Evolutionary conservation across 805 yeast genomes (phyloP).

Genomic region (Scheffersomyces amazonensis): DNA sequence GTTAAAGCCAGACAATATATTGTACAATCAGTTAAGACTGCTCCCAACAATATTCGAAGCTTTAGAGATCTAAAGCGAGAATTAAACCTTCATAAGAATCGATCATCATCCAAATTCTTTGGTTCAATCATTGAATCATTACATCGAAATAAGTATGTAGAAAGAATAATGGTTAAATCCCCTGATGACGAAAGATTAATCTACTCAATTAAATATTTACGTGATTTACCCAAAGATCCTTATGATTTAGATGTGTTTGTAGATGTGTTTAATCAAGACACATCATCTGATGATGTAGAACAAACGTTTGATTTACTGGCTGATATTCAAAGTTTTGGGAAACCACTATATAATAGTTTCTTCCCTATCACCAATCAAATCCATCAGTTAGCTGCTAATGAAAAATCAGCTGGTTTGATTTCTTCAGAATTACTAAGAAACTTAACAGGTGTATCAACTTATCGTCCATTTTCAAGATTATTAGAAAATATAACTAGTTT

Average conservation of each 20-base stretch:
- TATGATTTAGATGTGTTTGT: conserved; percentile 41
- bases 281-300: conserved; percentile 21
- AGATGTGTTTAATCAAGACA: conserved; percentile 16
- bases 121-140: conserved; percentile 46
- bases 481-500: conserved; percentile 48
- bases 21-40: conserved; percentile 49
- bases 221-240: conserved; percentile 47
- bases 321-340: neutral
- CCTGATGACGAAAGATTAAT: conserved; percentile 30
- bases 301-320: conserved; percentile 13
- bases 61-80: conserved; percentile 61
- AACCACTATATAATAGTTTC: conserved; percentile 45
- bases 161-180: conserved; percentile 48
- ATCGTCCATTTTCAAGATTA: conserved; percentile 49
- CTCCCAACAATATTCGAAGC: conserved; percentile 60
- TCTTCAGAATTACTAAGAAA: conserved; percentile 50
- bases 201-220: conserved; percentile 38
- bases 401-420: conserved; percentile 53
- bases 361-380: conserved; percentile 68
- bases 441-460: conserved; percentile 54
- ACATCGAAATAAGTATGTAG: conserved; percentile 43
- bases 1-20: conserved; percentile 32
- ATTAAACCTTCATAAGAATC: conserved; percentile 44
- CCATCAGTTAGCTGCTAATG: conserved; percentile 41
- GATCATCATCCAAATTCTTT: conserved; percentile 43